Evolutionary conservation across 2,329 filamentous ascomycete genomes (phyloP).

Genomic region (Meredithiella fracta): DNA sequence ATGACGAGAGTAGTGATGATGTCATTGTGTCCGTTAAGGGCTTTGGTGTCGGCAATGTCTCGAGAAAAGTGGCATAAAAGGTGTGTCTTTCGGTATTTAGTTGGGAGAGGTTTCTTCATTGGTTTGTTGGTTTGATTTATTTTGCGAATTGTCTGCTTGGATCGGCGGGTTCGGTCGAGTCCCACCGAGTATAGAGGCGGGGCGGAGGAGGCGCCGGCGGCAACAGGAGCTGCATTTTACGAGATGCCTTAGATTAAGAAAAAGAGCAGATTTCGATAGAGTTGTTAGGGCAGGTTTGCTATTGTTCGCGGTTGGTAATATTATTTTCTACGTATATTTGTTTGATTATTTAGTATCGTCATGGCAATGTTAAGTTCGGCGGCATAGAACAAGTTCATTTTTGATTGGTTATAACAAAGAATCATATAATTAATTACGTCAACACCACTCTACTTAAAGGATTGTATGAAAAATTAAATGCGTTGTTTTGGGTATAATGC

Average conservation of each 20-base stretch:
- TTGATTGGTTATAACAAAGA: background rate
- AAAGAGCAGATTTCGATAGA: constrained; percentile 14
- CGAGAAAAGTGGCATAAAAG: constrained; percentile 59
- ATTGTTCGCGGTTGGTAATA: constrained; percentile 4
- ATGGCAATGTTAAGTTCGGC: background rate
- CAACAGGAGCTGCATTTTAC: constrained; percentile 9
- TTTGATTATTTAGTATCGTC: constrained; percentile 6
- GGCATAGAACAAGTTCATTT: background rate
- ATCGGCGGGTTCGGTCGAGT: background rate
- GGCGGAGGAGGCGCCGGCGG: no score
- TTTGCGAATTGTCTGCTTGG: no score
- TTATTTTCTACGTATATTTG: background rate
- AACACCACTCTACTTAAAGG: background rate
- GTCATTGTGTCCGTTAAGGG: constrained; percentile 85
- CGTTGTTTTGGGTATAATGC: constrained; percentile 1
- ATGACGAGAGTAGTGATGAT: constrained; percentile 49
- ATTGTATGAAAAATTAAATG: background rate
- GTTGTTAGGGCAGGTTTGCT: constrained; percentile 12
- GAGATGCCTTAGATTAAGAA: constrained; percentile 9
- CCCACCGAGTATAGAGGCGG: no score
- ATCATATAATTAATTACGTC: no score
- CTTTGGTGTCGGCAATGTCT: constrained; percentile 83
- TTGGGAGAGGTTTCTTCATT: constrained; percentile 2
- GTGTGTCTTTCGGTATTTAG: constrained; percentile 3
- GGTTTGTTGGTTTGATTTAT: no score